Percentiles rank a stretch among this genome's conserved stretches.
These are phyloP conservation scores for Zopfia rhizophila DNA, from an alignment of 2,329 filamentous ascomycete species.

Conservation along the genomic window DNA sequence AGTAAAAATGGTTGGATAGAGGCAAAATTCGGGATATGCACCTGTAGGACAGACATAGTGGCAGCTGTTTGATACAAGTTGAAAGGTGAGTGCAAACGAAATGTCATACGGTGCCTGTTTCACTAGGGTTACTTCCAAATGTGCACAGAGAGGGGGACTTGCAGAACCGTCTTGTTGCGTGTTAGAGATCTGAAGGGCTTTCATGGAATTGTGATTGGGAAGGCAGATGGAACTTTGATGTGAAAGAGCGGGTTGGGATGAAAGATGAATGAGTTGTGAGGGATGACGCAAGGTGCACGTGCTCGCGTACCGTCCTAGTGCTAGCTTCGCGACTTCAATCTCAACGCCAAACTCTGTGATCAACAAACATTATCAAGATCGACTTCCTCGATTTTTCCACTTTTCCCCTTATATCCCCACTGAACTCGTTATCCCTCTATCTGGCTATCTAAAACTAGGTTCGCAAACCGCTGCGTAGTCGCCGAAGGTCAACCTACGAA, in stretches of 20 bases:
- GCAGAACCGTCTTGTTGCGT: not conserved
- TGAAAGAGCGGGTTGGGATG: conserved; percentile 1
- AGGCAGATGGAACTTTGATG: conserved; percentile 12
- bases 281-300: conserved; percentile 20
- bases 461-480: conserved; percentile 12
- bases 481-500: conserved; percentile 43
- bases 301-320: conserved; percentile 8
- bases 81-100: conserved; percentile 1
- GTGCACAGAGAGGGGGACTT: not conserved
- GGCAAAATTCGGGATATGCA: too few species aligned
- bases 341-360: too few species aligned
- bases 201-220: conserved; percentile 2
- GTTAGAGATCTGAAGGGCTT: not conserved
- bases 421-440: too few species aligned
- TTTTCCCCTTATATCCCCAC: too few species aligned
- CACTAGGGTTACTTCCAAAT: conserved; percentile 10
- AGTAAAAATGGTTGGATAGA: too few species aligned
- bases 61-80: conserved; percentile 12
- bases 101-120: conserved; percentile 21
- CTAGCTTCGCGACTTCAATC: not conserved
- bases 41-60: too few species aligned
- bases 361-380: too few species aligned
- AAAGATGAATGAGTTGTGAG: not conserved
- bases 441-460: too few species aligned
- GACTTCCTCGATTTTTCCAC: too few species aligned